Base-by-base conservation (phyloP, 352 stramenopile species). In the Lagenidium giganteum region DNA sequence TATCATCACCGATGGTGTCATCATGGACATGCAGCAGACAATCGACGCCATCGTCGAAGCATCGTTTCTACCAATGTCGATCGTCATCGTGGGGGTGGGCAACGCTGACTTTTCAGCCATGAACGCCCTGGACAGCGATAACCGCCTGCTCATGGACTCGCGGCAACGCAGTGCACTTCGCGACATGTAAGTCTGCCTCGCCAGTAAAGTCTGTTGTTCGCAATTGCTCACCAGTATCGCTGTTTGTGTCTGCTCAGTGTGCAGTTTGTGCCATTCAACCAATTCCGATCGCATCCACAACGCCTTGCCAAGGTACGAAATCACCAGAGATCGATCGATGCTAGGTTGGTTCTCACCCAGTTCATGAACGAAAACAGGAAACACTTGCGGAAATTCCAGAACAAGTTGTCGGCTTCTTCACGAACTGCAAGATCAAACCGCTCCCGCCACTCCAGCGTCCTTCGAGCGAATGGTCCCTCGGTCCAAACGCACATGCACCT, bases 81-180 rank as follows among this genome's bases (percentile, higher is more conserved):
- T 93, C 36, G 70, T 93, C 29, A 87, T 93, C 49, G 76, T 89
- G 5, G 79, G 76, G 13, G 82, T 94, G 22, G 82, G 82, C 14
- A 82, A 89, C 20, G 74, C 76, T 2, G 66, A 83, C 34, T 88
- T 88, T 20, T 71, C 57, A 1, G 68, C 76, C 5, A 86, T 88
- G 76, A 64, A 83, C 38, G 61, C 61, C 13, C 47, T 85, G 9
- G 69, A 82, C 47, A 57, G 60, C 6, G 76, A 88, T 38, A 70
- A 57, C 31, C 84, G 84, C 27, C 30, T 83, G 22, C 53, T 88
- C n/a, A 38, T 70, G 25, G 36, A 71, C 47, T 61, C 66, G 14
- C 48, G 70, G 33, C 21, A 65, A 23, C 58, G 59, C 28, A 29
- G 33, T 1, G 76, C 76, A 18, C 64, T 59, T 7, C 57, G 72